These are phyloP conservation scores for Sclerotinia trifoliorum DNA, from an alignment of 2,329 filamentous ascomycete species.

Conservation along the genomic window DNA sequence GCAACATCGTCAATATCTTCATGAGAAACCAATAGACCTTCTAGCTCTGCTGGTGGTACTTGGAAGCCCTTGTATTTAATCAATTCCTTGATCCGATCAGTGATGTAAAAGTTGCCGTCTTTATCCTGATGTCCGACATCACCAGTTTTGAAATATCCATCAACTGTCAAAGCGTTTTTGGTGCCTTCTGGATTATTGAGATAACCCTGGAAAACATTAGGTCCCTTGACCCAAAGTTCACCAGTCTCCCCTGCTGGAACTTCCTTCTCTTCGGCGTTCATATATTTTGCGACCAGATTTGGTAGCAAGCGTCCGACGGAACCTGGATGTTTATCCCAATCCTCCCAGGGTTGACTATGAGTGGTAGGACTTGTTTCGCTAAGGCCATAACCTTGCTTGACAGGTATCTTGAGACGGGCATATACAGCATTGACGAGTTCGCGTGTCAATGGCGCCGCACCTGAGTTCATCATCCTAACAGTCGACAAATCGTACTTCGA, in stretches of 20 bases:
- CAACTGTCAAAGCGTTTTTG: conserved; percentile 63
- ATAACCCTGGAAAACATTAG: conserved; percentile 59
- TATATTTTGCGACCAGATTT: conserved; percentile 79
- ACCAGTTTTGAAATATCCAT: conserved; percentile 78
- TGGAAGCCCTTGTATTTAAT: conserved; percentile 69
- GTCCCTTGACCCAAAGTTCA: conserved; percentile 67
- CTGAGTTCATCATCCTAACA: conserved; percentile 81
- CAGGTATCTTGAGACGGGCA: conserved; percentile 68
- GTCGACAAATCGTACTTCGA: conserved; percentile 77
- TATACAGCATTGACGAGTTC: conserved; percentile 78
- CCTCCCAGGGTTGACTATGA: conserved; percentile 68
- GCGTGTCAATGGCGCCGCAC: conserved; percentile 77
- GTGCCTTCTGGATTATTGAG: conserved; percentile 65
- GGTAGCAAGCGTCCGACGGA: conserved; percentile 75
- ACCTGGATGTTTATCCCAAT: conserved; percentile 75
- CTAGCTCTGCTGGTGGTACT: conserved; percentile 66
- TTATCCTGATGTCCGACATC: conserved; percentile 77
- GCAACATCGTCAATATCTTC: conserved; percentile 55
- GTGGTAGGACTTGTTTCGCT: conserved; percentile 83
- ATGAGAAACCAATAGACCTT: conserved; percentile 47
- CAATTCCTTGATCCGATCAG: conserved; percentile 74
- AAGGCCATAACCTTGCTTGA: conserved; percentile 92
- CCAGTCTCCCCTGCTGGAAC: conserved; percentile 60
- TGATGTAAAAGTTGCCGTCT: conserved; percentile 81
- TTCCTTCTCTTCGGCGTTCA: conserved; percentile 62